Evolutionary conservation across 495 filamentous ascomycete species (phyloP), one percentile per base, ranked within the genome.

Genomic region (Choiromyces venosus): DNA sequence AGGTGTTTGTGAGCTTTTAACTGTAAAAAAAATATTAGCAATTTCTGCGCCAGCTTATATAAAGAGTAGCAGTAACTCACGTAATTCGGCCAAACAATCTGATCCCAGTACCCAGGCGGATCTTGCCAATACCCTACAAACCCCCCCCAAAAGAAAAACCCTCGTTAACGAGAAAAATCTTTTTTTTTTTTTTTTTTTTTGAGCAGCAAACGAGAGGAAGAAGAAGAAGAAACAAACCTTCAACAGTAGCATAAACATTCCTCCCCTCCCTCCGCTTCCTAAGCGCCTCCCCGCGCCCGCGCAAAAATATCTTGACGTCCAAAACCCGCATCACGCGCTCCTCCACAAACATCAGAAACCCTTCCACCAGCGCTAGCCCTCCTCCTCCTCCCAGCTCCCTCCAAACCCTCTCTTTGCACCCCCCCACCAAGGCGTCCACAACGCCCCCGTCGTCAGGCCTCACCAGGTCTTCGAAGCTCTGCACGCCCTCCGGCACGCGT

Each of bases 1-100:
- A 97, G 82, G 84, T 89, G 93, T 71, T 83, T 82, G 84, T 98
- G 93, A 8, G 61, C 46, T 70, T 80, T 68, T 37, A 70, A 68
- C 77, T 79, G 12, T 8, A 36, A 38, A 44, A 39, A 44, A 66
- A n/a, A 52, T 61, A 29, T 74, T 25, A 65, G 66, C 33, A 40
- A 61, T 25, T 44, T 10, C 19, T 36, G 7, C 16, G 38, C 33
- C 0, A 7, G 16, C n/a, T 1, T 29, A 35, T 39, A 33, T 19
- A 44, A 44, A 19, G 37, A 33, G 35, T 35, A 18, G 25, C 40
- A 71, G 81, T 91, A 87, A 76, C 85, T 84, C 33, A 91, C 92
- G 82, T 97, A 98, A 74, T 93, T 91, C 37, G 93, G 94, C 95
- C 95, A 99, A 4, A 99, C 95, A 71, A 99, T 87, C 83, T 91